Evolutionary conservation across 805 yeast genomes (phyloP).

Genomic region (Yarrowia sp.): DNA sequence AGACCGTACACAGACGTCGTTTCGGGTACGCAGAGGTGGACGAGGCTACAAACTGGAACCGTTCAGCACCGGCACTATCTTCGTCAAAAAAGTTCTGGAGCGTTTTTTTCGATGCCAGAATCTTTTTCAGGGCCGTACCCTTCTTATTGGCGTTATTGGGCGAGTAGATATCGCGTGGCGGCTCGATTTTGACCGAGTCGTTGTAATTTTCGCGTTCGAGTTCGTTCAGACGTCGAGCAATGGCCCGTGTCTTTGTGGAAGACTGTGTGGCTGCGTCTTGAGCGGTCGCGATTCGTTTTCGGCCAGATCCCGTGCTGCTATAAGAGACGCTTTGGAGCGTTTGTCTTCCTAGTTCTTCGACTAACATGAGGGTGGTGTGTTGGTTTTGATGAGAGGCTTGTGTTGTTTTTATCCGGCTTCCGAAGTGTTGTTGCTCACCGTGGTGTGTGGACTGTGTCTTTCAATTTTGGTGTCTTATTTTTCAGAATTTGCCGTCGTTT

Average conservation of each 20-base stretch:
- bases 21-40: conserved; percentile 51
- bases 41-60: conserved; percentile 48
- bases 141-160: conserved; percentile 35
- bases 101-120: conserved; percentile 52
- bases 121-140: conserved; percentile 45
- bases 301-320: conserved; percentile 19
- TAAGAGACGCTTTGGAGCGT: conserved; percentile 28
- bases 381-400: neutral
- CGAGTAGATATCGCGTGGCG: conserved; percentile 44
- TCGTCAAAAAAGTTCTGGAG: conserved; percentile 53
- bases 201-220: conserved; percentile 51
- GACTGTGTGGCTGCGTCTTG: conserved; percentile 32
- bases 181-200: conserved; percentile 49
- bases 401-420: no score
- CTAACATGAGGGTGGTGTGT: conserved; percentile 31
- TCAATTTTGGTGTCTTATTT: no score
- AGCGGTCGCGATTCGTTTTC: conserved; percentile 31
- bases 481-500: no score
- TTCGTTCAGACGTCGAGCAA: conserved; percentile 46
- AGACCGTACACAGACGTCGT: conserved; percentile 50
- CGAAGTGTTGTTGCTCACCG: no score
- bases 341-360: conserved; percentile 34
- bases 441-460: no score
- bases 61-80: conserved; percentile 49
- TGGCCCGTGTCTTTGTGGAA: conserved; percentile 42